Evolutionary conservation across 1,284 basidiomycete species (phyloP).

Genomic region (Cutaneotrichosporon cutaneum): DNA sequence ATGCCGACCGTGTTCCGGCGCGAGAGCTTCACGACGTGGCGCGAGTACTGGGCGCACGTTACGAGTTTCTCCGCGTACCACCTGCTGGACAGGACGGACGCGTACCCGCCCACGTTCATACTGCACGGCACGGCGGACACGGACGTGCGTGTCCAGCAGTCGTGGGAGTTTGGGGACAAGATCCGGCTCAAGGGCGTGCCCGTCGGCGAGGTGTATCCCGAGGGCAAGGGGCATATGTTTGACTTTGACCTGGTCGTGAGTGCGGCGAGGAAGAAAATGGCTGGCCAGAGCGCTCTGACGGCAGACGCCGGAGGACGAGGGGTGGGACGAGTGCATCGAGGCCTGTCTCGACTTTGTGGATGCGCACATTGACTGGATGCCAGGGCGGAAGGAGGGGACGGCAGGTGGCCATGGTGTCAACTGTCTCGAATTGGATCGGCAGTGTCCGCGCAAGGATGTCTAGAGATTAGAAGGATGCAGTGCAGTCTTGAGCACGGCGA

Average conservation of each 20-base stretch:
- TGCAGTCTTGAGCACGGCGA: too few species aligned
- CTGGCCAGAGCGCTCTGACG: background rate
- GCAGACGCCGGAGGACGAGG: conserved; percentile 29
- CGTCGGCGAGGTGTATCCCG: conserved; percentile 13
- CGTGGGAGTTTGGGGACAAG: conserved; percentile 22
- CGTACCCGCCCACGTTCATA: conserved; percentile 33
- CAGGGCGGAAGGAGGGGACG: too few species aligned
- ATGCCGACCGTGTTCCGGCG: conserved; percentile 22
- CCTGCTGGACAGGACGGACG: conserved; percentile 13
- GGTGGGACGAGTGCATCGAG: conserved; percentile 32
- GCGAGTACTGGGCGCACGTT: conserved; percentile 16
- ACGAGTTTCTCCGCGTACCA: conserved; percentile 17
- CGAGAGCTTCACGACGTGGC: conserved; percentile 16
- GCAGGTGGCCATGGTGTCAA: too few species aligned
- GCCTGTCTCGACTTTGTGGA: conserved; percentile 32
- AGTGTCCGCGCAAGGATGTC: too few species aligned
- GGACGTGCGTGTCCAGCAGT: conserved; percentile 28
- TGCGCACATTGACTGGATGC: conserved; percentile 18
- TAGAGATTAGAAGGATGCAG: too few species aligned
- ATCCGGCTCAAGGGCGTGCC: conserved; percentile 21
- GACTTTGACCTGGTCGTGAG: conserved; percentile 21
- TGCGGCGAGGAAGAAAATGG: background rate
- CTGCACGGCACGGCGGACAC: conserved; percentile 32
- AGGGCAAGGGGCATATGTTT: conserved; percentile 21
- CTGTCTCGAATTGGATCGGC: too few species aligned